Base-by-base conservation (phyloP, 2,329 filamentous ascomycete species). In the Cladosporium velox region DNA sequence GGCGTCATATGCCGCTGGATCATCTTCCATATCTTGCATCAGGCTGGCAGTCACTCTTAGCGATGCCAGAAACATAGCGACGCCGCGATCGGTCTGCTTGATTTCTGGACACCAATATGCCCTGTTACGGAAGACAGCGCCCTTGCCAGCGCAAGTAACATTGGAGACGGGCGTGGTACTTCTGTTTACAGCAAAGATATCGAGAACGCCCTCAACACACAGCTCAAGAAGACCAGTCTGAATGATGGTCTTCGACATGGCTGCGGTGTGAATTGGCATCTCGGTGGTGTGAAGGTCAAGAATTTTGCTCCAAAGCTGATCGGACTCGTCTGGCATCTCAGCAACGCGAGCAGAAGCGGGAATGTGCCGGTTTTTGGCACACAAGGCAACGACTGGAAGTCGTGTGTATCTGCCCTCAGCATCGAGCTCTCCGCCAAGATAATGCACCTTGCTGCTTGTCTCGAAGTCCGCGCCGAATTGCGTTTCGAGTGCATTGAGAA, bases 11-110 rank as follows among this genome's bases (percentile, higher is more conserved):
- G 49, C 52, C 12, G 65, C 54, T 11, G 64, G 63, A 14, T 71
- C 64, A 3, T 52, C 35, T 41, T 47, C 59, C 55, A 65, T 66
- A n/a, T 63, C 66, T 68, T 71, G 76, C 66, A 70, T 67, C 34
- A 66, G 62, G 30, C 59, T 69, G 44, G 65, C 62, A 54, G 78
- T 77, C 5, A 79, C 72, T 24, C 77, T 71, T 28, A 79, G 67
- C 3, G 76, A 74, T 11, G 77, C 77, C 2, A 79, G 70, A 34
- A 78, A 72, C 65, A 77, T 76, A 10, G 77, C 74, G 4, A 74
- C 70, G 26, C 76, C 77, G 35, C 77, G 75, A 7, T 75, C 69
- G 2, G 72, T 74, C 55, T 78, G 74, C 2, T 65, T 66, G 6
- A 72, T 51, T 4, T 70, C 64, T 34, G 71, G 72, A 32, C 75